Conservation (phyloP, 192 early-diverging fungal genomes). For the Paraglomus occultum region DNA sequence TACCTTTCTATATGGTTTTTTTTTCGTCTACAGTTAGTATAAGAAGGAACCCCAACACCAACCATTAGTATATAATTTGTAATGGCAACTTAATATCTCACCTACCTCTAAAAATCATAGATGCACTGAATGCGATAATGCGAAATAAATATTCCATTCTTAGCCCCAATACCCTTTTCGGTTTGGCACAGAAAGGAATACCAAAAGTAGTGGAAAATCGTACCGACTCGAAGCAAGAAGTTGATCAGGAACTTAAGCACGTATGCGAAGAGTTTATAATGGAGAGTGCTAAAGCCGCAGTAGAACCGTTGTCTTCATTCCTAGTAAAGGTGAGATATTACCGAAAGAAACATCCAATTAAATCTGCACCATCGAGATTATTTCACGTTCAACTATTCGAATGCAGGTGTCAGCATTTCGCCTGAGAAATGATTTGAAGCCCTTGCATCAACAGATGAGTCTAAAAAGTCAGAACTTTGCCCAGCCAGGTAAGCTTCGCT, state of each 20-base stretch:
- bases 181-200: constrained; percentile 43
- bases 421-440: constrained; percentile 41
- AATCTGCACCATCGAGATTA: not conserved
- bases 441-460: constrained; percentile 39
- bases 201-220: constrained; percentile 49
- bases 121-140: constrained; percentile 28
- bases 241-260: constrained; percentile 65
- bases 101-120: constrained; percentile 11
- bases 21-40: too few species aligned
- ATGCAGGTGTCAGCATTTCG: constrained; percentile 47
- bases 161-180: constrained; percentile 40
- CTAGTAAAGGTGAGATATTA: constrained; percentile 59
- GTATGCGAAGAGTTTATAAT: constrained; percentile 78
- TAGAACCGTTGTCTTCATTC: constrained; percentile 64
- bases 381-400: not conserved
- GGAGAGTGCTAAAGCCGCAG: constrained; percentile 58
- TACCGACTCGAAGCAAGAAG: constrained; percentile 45
- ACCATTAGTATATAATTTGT: constrained; percentile 2
- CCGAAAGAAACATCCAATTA: not conserved
- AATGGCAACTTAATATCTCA: not conserved
- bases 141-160: constrained; percentile 37
- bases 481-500: constrained; percentile 33
- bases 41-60: too few species aligned
- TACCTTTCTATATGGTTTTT: constrained; percentile 35
- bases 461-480: constrained; percentile 53